A percentile compares a stretch with the other conserved stretches of the same genome.
These are phyloP conservation scores for Typha latifolia DNA, from an alignment of 176 grass and related monocot genomes.

Conservation along the genomic window DNA sequence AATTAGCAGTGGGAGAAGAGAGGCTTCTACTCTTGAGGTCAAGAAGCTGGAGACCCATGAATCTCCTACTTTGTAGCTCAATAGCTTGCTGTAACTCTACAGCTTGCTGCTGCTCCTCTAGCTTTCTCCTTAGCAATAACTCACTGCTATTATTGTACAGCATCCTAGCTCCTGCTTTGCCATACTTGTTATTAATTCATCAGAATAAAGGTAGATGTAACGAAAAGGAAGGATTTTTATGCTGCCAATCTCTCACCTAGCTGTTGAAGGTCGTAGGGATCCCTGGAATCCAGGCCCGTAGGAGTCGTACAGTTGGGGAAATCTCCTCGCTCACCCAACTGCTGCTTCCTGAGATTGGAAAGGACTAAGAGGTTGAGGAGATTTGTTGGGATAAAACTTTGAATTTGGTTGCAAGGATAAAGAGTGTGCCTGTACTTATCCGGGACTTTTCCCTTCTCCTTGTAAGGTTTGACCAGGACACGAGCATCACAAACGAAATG, in stretches of 20 bases:
- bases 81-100: constrained; percentile 73
- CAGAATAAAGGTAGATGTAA: background rate
- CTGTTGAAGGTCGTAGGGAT: constrained; percentile 77
- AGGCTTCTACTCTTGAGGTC: constrained; percentile 45
- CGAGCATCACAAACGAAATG: constrained; percentile 93
- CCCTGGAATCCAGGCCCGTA: constrained; percentile 40
- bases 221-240: too few relatives aligned
- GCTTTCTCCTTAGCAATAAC: constrained; percentile 53
- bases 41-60: constrained; percentile 57
- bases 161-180: constrained; percentile 59
- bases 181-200: background rate
- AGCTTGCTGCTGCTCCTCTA: constrained; percentile 79
- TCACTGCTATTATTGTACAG: constrained; percentile 47
- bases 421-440: constrained; percentile 68
- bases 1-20: constrained; percentile 1
- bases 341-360: constrained; percentile 49
- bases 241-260: constrained; percentile 31
- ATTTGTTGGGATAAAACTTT: background rate
- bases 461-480: constrained; percentile 90
- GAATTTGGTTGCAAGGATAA: too few relatives aligned
- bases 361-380: background rate
- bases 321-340: constrained; percentile 44
- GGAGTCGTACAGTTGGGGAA: constrained; percentile 58
- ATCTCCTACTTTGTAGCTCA: constrained; percentile 61
- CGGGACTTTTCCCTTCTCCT: constrained; percentile 96